Base-by-base conservation (phyloP, 345 rosid species). In the Eucalyptus curtisii region DNA sequence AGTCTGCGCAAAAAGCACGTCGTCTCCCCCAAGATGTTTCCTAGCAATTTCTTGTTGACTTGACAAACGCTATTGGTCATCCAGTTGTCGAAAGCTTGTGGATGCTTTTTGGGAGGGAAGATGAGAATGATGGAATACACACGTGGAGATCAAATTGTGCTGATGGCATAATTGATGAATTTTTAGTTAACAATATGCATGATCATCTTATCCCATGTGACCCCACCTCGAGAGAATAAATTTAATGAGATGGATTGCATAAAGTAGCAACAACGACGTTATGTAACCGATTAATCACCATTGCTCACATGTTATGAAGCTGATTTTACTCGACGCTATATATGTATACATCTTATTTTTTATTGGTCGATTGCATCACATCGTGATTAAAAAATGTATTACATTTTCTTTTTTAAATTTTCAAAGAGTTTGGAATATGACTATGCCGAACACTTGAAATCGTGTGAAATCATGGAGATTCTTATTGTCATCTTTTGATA, bases 371-470 rank as follows among this genome's bases (percentile, higher is more conserved):
- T 55, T 22, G 0, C 2, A 52, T 52, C 2, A 52, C 2, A 52
- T 52, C 1, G 1, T 52, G 10, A 3, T 52, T 52, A 0, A 52
- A 52, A 52, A 20, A 20, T 8, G 10, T 52, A 10, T 20, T 52
- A 8, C 10, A 19, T 3, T 52, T 52, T 52, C 0, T 20, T 20
- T 20, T 20, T 19, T 52, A n/a, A n/a, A 7, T 52, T 7, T 52
- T 52, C 10, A 1, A 52, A 52, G 57, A 52, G 57, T 52, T 52
- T 52, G 57, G 57, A 52, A 52, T 52, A 20, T 52, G 57, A 20
- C 10, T 52, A 52, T 19, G 8, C 4, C 1, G 1, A 61, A 61
- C 68, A 27, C 31, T 0, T 61, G 1, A 30, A 61, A 13, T 61
- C 8, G 2, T 19, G 10, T 52, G 10, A 52, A 52, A 52, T 61